These are phyloP conservation scores for Ramularia endophylla DNA, from an alignment of 2,329 filamentous ascomycete species.

Conservation along the genomic window DNA sequence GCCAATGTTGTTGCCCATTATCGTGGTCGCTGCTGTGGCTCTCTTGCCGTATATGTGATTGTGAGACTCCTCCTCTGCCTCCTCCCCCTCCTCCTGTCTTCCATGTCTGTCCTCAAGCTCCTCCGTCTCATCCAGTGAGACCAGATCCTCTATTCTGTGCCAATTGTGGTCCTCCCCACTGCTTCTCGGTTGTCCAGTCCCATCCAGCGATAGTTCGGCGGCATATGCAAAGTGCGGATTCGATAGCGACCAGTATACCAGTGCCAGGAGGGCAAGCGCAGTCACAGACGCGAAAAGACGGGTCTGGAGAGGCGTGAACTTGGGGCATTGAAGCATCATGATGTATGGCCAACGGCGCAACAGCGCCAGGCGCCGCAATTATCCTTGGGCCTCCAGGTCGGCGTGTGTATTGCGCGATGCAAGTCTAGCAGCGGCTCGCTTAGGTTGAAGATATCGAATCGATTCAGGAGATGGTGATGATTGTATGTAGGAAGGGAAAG, in stretches of 20 bases:
- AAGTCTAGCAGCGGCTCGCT: no score
- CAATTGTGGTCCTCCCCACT: slow-evolving; percentile 43
- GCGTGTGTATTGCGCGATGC: neutral
- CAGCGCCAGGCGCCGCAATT: slow-evolving; percentile 13
- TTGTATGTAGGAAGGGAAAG: no score
- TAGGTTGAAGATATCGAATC: no score
- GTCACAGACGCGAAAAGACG: slow-evolving; percentile 63
- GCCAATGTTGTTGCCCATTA: slow-evolving; percentile 53
- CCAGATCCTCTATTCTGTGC: slow-evolving; percentile 38
- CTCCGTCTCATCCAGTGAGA: slow-evolving; percentile 17
- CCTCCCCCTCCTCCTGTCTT: neutral
- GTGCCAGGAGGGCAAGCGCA: slow-evolving; percentile 53
- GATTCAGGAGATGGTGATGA: no score
- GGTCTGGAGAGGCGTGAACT: slow-evolving; percentile 64
- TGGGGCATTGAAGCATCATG: slow-evolving; percentile 36
- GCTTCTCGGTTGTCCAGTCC: slow-evolving; percentile 28
- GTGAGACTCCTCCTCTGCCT: neutral
- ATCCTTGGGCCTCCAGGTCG: slow-evolving; percentile 10
- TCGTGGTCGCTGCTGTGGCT: slow-evolving; percentile 14
- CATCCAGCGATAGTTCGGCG: slow-evolving; percentile 42
- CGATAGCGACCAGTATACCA: slow-evolving; percentile 57
- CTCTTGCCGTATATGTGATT: slow-evolving; percentile 48
- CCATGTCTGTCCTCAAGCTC: slow-evolving; percentile 22
- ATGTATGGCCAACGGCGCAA: slow-evolving; percentile 1
- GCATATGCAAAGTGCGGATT: slow-evolving; percentile 58